Evolutionary conservation across 441 rosid species (phyloP), one percentile per base, ranked within the genome.

Genomic region (Daphne laureola): DNA sequence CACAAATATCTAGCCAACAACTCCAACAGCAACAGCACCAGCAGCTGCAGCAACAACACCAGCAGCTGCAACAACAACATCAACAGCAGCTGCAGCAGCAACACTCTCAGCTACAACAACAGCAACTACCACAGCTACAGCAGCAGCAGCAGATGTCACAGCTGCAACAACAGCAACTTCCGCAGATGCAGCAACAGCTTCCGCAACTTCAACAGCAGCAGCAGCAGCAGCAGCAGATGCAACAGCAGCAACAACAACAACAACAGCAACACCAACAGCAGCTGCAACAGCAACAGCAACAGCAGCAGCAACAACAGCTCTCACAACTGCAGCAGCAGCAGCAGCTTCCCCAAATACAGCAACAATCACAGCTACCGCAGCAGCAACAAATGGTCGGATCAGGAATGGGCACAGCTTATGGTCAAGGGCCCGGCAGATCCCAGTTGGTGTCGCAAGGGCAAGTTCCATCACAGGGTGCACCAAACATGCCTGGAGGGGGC

Each of bases 311-410:
- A 3, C 69, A 63, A 17, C 68, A 54, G 17, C 75, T 67, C 54
- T 55, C 54, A 17, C 74, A 73, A 45, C 78, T 66, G 17, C 77
- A 61, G 21, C 75, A 61, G 41, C 74, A 63, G 14, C 77, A 62
- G 21, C 68, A 66, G 18, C 51, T 49, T 5, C 55, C 63, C 8
- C 74, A 65, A 26, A 44, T 51, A 38, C 69, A 59, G 21, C 68
- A 60, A 15, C 66, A 40, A 9, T 65, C 46, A 16, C 78, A 65
- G 9, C 51, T 59, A 18, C 71, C 67, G n/a, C 82, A 63, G 68
- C 83, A 73, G 49, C 97, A 90, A 50, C 89, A 79, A 75, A 76
- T 87, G 82, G 89, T 77, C 27, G 96, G 96, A 45, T 63, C 83
- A 11, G 87, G 81, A 63, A 81, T 89, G 82, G 82, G 82, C 66